These are phyloP conservation scores for Tilletia walkeri DNA, from an alignment of 1,284 basidiomycete genomes.

Conservation along the genomic window DNA sequence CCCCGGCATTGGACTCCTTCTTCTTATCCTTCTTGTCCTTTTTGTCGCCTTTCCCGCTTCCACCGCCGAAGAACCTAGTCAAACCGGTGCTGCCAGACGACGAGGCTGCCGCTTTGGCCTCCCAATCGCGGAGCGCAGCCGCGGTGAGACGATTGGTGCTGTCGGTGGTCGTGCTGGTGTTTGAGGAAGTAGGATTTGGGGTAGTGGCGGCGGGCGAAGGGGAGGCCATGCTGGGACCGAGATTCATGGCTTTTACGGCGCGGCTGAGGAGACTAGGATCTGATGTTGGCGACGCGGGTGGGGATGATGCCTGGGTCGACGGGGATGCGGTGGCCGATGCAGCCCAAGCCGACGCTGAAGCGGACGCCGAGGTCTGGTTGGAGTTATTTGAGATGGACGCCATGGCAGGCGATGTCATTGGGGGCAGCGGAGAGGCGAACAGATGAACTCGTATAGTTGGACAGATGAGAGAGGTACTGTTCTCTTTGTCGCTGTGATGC, in stretches of 20 bases:
- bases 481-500: too few relatives aligned
- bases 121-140: slow-evolving; percentile 50
- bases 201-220: slow-evolving; percentile 16
- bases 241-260: slow-evolving; percentile 1
- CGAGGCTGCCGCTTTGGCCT: slow-evolving; percentile 34
- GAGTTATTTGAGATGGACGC: neutral
- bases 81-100: slow-evolving; percentile 23
- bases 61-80: neutral
- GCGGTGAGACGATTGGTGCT: slow-evolving; percentile 38
- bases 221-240: slow-evolving; percentile 10
- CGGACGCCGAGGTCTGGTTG: neutral
- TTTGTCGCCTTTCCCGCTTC: neutral
- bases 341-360: neutral
- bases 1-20: slow-evolving; percentile 35
- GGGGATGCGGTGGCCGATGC: neutral
- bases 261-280: neutral
- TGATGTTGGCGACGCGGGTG: neutral
- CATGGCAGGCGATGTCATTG: neutral
- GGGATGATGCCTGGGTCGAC: neutral
- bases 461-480: too few relatives aligned
- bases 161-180: neutral
- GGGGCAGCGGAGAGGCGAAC: too few relatives aligned
- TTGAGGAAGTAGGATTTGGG: neutral
- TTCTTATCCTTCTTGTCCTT: slow-evolving; percentile 32
- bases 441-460: too few relatives aligned